phyloP scores from a whole-genome alignment of 768 basidiomycete species.

The Russula brevipes region DNA sequence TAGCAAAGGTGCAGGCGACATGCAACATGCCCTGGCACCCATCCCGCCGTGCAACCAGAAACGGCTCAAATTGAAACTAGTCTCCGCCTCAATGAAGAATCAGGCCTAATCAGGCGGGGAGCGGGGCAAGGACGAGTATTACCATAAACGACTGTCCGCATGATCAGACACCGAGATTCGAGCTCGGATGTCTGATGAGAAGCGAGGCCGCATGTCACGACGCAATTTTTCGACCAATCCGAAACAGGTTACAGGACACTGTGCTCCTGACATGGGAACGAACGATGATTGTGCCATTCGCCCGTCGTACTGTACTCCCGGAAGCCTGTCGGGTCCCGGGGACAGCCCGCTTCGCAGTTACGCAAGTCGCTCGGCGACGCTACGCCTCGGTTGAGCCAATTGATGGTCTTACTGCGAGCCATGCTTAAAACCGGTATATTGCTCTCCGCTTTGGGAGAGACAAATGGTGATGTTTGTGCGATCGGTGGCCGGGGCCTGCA shows the following conservation, averaged over 20 bases:
- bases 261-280: background rate
- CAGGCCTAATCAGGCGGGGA: too few species aligned
- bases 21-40: background rate
- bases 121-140: background rate
- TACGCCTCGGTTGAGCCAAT: background rate
- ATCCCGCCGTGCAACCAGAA: background rate
- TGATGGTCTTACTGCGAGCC: background rate
- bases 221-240: background rate
- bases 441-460: background rate
- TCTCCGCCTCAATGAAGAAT: too few species aligned
- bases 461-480: background rate
- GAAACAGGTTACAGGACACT: too few species aligned
- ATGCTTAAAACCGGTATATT: background rate
- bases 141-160: background rate
- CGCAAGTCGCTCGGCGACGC: too few species aligned
- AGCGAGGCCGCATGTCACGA: background rate
- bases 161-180: background rate
- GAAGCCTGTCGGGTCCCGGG: background rate
- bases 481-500: background rate
- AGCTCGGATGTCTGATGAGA: background rate
- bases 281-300: background rate
- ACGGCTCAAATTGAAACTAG: background rate
- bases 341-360: too few species aligned
- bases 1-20: background rate
- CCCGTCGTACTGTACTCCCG: background rate